phyloP scores from a whole-genome alignment of 345 rosid species.

The Salix koriyanagi region DNA sequence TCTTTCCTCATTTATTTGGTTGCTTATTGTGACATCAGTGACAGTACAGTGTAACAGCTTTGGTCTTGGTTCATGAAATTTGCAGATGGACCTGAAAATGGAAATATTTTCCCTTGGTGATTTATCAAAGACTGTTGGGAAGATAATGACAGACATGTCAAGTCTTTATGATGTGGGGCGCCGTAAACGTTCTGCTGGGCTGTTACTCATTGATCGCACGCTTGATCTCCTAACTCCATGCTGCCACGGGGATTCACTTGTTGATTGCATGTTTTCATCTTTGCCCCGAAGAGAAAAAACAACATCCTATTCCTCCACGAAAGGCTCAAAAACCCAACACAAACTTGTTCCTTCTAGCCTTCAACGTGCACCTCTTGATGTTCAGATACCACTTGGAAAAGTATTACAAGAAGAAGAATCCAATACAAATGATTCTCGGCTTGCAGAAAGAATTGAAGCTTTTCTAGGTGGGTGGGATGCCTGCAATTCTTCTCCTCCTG shows the following conservation, averaged over 20 bases:
- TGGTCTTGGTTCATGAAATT: conserved; percentile 22
- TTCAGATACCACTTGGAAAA: conserved; percentile 70
- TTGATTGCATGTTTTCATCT: conserved; percentile 76
- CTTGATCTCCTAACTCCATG: conserved; percentile 95
- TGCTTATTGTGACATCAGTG: not conserved
- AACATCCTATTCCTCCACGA: conserved; percentile 25
- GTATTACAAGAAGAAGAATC: conserved; percentile 47
- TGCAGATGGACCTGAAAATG: conserved; percentile 95
- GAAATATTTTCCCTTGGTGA: conserved; percentile 93
- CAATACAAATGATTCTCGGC: conserved; percentile 34
- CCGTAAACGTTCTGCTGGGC: conserved; percentile 82
- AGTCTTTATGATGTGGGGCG: conserved; percentile 98
- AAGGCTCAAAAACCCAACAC: conserved; percentile 49
- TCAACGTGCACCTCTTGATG: conserved; percentile 63
- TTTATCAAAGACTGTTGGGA: conserved; percentile 82
- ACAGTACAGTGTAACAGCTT: conserved; percentile 11
- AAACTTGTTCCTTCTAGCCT: conserved; percentile 44
- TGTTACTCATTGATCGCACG: conserved; percentile 83
- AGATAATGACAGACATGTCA: conserved; percentile 92
- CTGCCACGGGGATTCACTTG: conserved; percentile 84
- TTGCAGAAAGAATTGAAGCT: conserved; percentile 55
- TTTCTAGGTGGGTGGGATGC: conserved; percentile 74
- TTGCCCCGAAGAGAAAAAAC: conserved; percentile 69
- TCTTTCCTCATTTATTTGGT: not conserved
- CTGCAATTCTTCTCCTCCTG: conserved; percentile 35